Evolutionary conservation across 805 yeast species (phyloP), one percentile per base, ranked within the genome.

Genomic region (Myxozyma sirexii): DNA sequence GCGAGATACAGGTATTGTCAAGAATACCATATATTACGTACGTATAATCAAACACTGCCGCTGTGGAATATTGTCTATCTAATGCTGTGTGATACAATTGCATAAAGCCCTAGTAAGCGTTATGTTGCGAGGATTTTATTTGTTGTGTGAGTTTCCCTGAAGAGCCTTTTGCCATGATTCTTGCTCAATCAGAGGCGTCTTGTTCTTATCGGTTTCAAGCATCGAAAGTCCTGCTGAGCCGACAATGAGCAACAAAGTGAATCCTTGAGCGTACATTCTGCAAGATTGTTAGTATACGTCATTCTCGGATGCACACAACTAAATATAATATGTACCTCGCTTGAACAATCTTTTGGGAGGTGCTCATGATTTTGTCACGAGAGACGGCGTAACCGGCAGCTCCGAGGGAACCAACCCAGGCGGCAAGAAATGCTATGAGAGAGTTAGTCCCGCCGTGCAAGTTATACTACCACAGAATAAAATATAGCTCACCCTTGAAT

Each of bases 201-300:
- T 44, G 23, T 41, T 19, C 21, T 17, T 35, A 4, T 85, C 82
- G 42, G 74, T 74, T 60, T 78, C 85, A 23, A 62, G 48, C 63
- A 62, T 60, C 23, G 66, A 47, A 4, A 62, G 51, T 4, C 64
- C 66, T n/a, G 90, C 80, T 0, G 94, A 83, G 27, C 86, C 90
- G 56, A 90, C 75, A 65, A 90, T 76, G 62, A 90, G 76, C 12
- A 82, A 80, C 54, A 90, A 90, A 0, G 96, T 87, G 59, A 88
- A 75, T 66, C 87, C 89, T 74, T 90, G 96, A 6, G 96, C 96
- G 72, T 89, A 89, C 88, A 89, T 89, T 82, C 96, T 46, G 24
- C n/a, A 41, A 13, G 42, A 13, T 13, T 38, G 3, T n/a, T 10
- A 8, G 7, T 38, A 29, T 17, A 38, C 10, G 7, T 15, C 19